Conservation (phyloP, 2,329 filamentous ascomycete species). For the Canariomyces notabilis region DNA sequence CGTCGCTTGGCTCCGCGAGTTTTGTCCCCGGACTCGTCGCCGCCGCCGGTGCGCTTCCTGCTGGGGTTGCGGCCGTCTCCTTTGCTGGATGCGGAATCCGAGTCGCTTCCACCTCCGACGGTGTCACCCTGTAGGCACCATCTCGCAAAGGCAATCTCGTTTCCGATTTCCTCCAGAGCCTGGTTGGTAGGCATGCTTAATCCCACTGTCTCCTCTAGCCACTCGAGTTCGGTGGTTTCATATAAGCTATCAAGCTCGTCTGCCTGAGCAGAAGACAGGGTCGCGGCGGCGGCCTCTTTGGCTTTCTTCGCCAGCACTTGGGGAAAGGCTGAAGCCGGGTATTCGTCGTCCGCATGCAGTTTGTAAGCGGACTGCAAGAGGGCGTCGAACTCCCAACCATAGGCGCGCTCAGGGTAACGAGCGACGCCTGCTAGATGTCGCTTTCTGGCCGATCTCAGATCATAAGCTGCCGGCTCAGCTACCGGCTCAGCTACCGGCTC, state of each 20-base stretch:
- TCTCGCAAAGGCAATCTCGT: background rate
- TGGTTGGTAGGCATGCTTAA: background rate
- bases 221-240: background rate
- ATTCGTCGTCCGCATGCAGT: background rate
- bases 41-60: no score
- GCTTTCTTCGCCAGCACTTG: background rate
- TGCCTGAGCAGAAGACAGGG: background rate
- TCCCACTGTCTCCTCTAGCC: background rate
- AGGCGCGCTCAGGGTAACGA: no score
- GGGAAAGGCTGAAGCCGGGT: background rate
- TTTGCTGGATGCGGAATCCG: background rate
- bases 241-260: no score
- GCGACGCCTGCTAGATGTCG: no score
- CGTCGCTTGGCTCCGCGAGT: no score
- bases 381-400: constrained; percentile 8
- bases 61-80: background rate
- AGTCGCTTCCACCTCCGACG: background rate
- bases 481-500: no score
- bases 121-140: background rate
- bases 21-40: no score
- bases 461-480: no score
- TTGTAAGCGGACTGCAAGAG: background rate
- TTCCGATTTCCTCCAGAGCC: constrained; percentile 5
- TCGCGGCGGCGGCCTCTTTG: background rate
- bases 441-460: no score